Evolutionary conservation across 495 filamentous ascomycete species (phyloP).

Genomic region (Poronia punctata): DNA sequence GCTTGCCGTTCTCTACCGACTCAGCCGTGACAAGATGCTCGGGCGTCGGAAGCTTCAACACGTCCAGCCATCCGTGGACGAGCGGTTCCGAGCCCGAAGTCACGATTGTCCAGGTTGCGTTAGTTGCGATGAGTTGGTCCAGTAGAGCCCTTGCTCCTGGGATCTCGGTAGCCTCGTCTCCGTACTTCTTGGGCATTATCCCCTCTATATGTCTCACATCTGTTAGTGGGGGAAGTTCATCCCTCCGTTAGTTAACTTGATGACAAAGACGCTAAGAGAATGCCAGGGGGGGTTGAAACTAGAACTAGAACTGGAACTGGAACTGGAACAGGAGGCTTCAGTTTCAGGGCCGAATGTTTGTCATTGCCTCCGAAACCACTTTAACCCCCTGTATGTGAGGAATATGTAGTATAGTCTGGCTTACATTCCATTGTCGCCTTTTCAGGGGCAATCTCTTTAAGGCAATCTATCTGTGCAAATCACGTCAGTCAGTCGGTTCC

Average conservation of each 20-base stretch:
- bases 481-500: background rate
- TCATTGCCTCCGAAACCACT: too few relatives aligned
- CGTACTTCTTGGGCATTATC: conserved; percentile 66
- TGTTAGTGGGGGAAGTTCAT: conserved; percentile 27
- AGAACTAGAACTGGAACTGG: too few relatives aligned
- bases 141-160: conserved; percentile 53
- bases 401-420: conserved; percentile 19
- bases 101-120: conserved; percentile 81
- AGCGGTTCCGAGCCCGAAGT: conserved; percentile 81
- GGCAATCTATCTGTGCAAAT: conserved; percentile 6
- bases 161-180: conserved; percentile 73
- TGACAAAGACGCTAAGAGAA: conserved; percentile 1
- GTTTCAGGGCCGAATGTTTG: background rate
- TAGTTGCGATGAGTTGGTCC: conserved; percentile 29
- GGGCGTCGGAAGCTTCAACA: conserved; percentile 67
- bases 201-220: conserved; percentile 76
- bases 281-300: background rate
- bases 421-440: conserved; percentile 89
- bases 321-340: conserved; percentile 1
- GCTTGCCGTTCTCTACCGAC: conserved; percentile 81
- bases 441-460: conserved; percentile 59
- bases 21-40: conserved; percentile 74
- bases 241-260: conserved; percentile 4
- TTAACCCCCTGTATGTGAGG: background rate
- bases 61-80: conserved; percentile 77